Conservation (phyloP, 768 basidiomycete genomes). For the Boletus subparvulus region DNA sequence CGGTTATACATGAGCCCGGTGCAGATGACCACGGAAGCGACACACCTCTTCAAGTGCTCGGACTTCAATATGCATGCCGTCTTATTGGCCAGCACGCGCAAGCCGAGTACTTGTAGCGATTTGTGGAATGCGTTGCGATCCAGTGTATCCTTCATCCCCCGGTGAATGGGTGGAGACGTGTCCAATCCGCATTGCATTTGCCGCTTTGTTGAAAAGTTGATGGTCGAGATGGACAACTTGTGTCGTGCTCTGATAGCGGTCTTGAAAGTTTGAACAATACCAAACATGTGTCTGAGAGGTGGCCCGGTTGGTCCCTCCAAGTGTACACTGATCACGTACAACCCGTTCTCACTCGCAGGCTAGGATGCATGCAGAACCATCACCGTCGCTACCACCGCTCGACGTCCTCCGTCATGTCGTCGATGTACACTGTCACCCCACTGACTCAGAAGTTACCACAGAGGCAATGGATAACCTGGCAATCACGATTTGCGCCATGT, state of each 20-base stretch:
- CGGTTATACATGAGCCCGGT: conserved; percentile 10
- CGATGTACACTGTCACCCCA: conserved; percentile 93
- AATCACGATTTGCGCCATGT: conserved; percentile 85
- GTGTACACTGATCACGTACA: not conserved
- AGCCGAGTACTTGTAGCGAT: conserved; percentile 66
- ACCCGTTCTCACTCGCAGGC: not conserved
- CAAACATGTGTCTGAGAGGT: conserved; percentile 14
- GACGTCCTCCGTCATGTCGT: conserved; percentile 65
- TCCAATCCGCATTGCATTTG: conserved; percentile 32
- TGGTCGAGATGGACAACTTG: conserved; percentile 1
- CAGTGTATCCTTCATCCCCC: conserved; percentile 51
- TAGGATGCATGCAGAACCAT: not conserved
- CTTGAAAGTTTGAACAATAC: conserved; percentile 7
- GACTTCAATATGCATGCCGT: conserved; percentile 58
- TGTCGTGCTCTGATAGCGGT: conserved; percentile 3
- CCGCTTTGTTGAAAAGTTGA: not conserved
- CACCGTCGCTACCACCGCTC: conserved; percentile 23
- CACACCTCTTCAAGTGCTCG: conserved; percentile 58
- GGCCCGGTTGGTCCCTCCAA: not conserved
- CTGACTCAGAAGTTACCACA: conserved; percentile 58
- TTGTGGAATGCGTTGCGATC: conserved; percentile 66
- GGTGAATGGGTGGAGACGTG: conserved; percentile 47
- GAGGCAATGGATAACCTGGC: conserved; percentile 53
- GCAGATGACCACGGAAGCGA: conserved; percentile 8
- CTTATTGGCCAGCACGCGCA: conserved; percentile 55